Evolutionary conservation across 2,329 filamentous ascomycete species (phyloP).

Genomic region (Penicillium concentricum): DNA sequence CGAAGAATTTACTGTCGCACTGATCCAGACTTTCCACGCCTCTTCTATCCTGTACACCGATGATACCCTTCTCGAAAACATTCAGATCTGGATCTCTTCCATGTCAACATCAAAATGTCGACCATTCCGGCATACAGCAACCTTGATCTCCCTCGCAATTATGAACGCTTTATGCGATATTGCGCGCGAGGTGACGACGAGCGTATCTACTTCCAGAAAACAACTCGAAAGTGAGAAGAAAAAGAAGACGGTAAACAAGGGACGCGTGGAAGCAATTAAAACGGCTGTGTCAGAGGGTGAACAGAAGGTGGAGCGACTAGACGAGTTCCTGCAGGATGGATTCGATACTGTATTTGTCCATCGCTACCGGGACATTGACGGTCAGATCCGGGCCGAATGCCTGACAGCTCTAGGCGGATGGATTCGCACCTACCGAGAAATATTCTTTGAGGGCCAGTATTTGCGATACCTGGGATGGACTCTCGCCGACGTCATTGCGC

Average conservation of each 20-base stretch:
- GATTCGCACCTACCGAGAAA: constrained; percentile 80
- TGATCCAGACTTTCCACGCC: constrained; percentile 76
- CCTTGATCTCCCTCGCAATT: constrained; percentile 77
- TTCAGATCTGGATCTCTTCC: constrained; percentile 83
- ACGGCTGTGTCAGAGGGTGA: constrained; percentile 69
- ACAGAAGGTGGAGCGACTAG: constrained; percentile 66
- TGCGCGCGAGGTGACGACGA: constrained; percentile 67
- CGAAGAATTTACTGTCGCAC: constrained; percentile 72
- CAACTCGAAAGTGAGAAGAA: constrained; percentile 77
- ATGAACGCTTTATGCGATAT: constrained; percentile 74
- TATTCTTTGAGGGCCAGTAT: constrained; percentile 88
- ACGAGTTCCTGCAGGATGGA: constrained; percentile 74
- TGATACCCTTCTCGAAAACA: constrained; percentile 75
- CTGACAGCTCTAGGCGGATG: constrained; percentile 82
- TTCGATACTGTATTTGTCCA: constrained; percentile 94
- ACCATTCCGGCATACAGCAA: constrained; percentile 91
- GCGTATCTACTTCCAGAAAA: constrained; percentile 72
- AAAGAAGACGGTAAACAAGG: constrained; percentile 71
- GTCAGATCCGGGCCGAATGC: constrained; percentile 84
- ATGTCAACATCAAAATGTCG: constrained; percentile 87
- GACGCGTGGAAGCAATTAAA: constrained; percentile 71
- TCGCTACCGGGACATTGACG: constrained; percentile 90
- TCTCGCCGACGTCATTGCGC: constrained; percentile 73
- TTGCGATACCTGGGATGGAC: constrained; percentile 95
- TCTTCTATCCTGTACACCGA: constrained; percentile 80